Evolutionary conservation across 169 alveolate species (phyloP).

Genomic region (Plasmodium vinckei): DNA sequence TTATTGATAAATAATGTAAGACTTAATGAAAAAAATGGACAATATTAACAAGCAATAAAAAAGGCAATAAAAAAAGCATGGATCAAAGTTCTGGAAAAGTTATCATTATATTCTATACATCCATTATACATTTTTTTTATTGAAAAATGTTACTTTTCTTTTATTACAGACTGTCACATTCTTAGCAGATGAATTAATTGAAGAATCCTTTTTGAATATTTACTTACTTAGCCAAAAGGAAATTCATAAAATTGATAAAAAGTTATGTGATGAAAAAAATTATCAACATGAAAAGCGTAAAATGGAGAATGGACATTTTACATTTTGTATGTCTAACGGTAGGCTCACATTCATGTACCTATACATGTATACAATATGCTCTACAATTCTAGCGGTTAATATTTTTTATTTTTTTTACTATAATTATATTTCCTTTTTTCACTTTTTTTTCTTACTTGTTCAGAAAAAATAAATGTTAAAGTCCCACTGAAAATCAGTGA

Average conservation of each 20-base stretch:
- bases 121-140: not conserved
- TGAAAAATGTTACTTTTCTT: not conserved
- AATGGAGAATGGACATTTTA: constrained; percentile 34
- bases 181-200: constrained; percentile 38
- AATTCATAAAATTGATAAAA: not conserved
- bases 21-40: not conserved
- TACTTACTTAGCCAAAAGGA: not conserved
- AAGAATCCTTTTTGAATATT: not conserved
- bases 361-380: constrained; percentile 6
- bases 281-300: constrained; percentile 10
- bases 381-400: not conserved
- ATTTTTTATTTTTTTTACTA: not conserved
- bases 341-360: not conserved
- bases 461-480: constrained; percentile 1
- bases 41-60: not conserved
- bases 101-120: not conserved
- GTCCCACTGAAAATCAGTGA: constrained; percentile 19
- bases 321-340: constrained; percentile 21
- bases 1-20: constrained; percentile 48
- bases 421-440: not conserved
- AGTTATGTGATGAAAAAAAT: constrained; percentile 11
- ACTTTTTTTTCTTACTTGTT: not conserved
- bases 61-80: not conserved
- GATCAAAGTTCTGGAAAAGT: too few species aligned
- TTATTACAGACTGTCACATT: constrained; percentile 28